A percentile compares a stretch with the other conserved stretches of the same genome.
Conservation (phyloP, 2,329 filamentous ascomycete genomes). For the Pseudogymnoascus sp. region DNA sequence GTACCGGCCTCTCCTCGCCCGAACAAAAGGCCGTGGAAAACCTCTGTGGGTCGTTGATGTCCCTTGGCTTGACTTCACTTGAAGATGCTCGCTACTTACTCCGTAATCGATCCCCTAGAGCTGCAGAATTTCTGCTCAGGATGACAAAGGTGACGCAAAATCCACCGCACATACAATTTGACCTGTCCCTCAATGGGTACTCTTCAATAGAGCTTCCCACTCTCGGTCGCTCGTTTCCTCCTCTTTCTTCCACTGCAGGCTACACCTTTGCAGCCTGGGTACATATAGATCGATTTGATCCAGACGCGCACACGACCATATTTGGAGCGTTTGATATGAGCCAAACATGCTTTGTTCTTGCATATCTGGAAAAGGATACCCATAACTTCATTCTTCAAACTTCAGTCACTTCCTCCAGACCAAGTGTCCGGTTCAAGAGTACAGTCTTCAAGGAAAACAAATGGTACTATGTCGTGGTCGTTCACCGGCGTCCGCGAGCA, state of each 20-base stretch:
- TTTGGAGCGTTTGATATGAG: slow-evolving; percentile 91
- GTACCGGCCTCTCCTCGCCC: slow-evolving; percentile 41
- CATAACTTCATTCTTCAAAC: slow-evolving; percentile 94
- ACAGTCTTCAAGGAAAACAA: slow-evolving; percentile 63
- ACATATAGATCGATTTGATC: slow-evolving; percentile 78
- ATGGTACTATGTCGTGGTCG: slow-evolving; percentile 92
- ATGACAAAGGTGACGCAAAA: slow-evolving; percentile 67
- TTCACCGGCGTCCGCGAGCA: slow-evolving; percentile 71
- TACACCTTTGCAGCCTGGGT: slow-evolving; percentile 92
- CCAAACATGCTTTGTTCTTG: slow-evolving; percentile 87
- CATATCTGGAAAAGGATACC: slow-evolving; percentile 89
- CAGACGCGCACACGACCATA: slow-evolving; percentile 79
- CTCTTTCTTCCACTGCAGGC: slow-evolving; percentile 62
- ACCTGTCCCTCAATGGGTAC: slow-evolving; percentile 79
- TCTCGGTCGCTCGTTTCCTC: slow-evolving; percentile 79
- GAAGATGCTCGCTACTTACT: slow-evolving; percentile 73
- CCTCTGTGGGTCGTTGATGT: slow-evolving; percentile 62
- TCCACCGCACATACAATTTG: slow-evolving; percentile 87
- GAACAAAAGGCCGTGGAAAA: slow-evolving; percentile 55
- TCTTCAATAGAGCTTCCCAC: slow-evolving; percentile 83
- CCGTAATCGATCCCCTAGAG: slow-evolving; percentile 41
- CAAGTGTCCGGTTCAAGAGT: slow-evolving; percentile 89
- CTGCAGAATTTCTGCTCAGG: slow-evolving; percentile 63
- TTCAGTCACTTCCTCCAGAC: slow-evolving; percentile 74
- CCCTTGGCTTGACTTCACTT: slow-evolving; percentile 70